Evolutionary conservation across 257 asterid genomes (phyloP), one percentile per base, ranked within the genome.

Genomic region (Plantago major): DNA sequence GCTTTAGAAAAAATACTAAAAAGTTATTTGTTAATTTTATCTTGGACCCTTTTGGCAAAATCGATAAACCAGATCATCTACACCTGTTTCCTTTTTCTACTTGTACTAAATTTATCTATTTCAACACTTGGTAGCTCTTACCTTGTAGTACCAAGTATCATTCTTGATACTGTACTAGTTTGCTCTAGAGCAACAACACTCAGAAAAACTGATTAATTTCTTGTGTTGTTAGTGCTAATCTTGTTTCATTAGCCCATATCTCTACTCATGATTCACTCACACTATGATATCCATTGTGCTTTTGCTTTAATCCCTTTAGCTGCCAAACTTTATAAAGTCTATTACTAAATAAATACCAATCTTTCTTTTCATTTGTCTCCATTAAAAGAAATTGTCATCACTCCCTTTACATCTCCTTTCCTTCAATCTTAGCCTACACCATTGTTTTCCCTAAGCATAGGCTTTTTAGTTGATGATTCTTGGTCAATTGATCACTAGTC

Each of bases 31-130:
- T 48, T 48, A 13, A n/a, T 47, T 48, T 48, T 48, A 13, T 15
- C 9, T 11, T 53, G 11, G 1, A 7, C 6, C 18, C 13, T 55
- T 55, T 48, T 11, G 46, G 66, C 63, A 62, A 28, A 51, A 51
- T 73, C 76, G 63, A 69, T 58, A 64, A 56, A 69, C 73, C 79
- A 69, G 65, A 72, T 71, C 78, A 69, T 52, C 68, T 56, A 53
- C 78, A 73, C 69, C 75, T 59, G 70, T 67, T 72, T 64, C 57
- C 69, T 55, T 57, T 30, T 60, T 11, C 51, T 58, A 52, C 18
- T 9, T 52, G 57, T 52, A 52, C 38, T 52, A 48, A 30, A 50
- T 58, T 57, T 37, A 19, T 57, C 62, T 57, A 38, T 26, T 57
- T 55, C n/a, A 26, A 26, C 60, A 11, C 14, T 40, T 55, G 28